Base-by-base conservation (phyloP, 371 early-diverging fungal species). In the Lichtheimia ornata region DNA sequence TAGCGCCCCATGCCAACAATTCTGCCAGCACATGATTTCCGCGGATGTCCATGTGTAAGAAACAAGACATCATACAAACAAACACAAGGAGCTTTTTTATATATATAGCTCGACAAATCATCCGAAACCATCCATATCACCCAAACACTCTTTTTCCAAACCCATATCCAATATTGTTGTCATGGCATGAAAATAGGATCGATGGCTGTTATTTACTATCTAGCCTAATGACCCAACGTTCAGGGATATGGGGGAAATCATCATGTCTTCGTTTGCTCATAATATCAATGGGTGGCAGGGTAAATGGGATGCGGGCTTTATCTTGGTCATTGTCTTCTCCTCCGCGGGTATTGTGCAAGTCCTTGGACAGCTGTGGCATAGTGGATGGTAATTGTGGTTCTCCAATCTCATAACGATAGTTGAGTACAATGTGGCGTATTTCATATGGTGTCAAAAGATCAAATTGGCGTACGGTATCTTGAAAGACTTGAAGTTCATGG, bases 321-420 rank as follows among this genome's bases (percentile, higher is more conserved):
- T 35, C 35, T 35, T 35, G 35, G 11, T 35, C 11, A 35, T 35
- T 22, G 22, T 22, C 2, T 1, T 22, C 11, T 35, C 9, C 35
- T 9, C 28, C 28, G 3, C 11, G 35, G 35, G 35, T 35, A 35
- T 35, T 35, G 35, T 35, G 11, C 11, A 35, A 2, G 47, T 47
- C 47, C 1, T 47, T n/a, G 12, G 47, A 47, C 47, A 47, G 5
- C 6, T 1, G 14, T n/a, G 47, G 47, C 47, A 22, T 47, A 9
- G 47, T 47, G 17, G 47, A 5, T 22, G 90, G 78, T n/a, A 93
- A 59, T 7, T 77, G 72, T 17, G 70, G 61, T 66, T 95, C 96
- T 18, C 85, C 86, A n/a, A 91, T 84, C 64, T 97, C 97, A 64
- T 94, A 97, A 12, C 90, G 84, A 69, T 97, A 97, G n/a, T 73